Conservation (phyloP, 164 flowering plant genomes). For the Liriodendron chinense region DNA sequence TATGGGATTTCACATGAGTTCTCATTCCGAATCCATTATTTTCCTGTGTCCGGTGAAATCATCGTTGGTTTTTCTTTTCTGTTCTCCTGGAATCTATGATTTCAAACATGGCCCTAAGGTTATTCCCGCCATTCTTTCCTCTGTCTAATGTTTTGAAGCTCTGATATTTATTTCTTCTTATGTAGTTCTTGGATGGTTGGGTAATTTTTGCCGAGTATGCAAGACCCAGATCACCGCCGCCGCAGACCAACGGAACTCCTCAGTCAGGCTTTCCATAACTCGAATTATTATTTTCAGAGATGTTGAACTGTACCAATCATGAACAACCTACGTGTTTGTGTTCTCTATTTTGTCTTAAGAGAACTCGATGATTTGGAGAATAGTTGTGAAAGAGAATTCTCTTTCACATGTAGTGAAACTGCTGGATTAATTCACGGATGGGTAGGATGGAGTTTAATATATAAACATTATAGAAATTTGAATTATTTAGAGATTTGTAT, state of each 20-base stretch:
- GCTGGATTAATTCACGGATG: too few species aligned
- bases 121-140: not conserved
- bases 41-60: too few species aligned
- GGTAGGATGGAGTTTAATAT: too few species aligned
- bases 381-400: not conserved
- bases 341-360: not conserved
- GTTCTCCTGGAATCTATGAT: too few species aligned
- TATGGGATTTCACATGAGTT: too few species aligned
- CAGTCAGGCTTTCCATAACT: constrained; percentile 28
- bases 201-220: constrained; percentile 59
- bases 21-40: too few species aligned
- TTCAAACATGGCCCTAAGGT: too few species aligned
- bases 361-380: not conserved
- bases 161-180: constrained; percentile 1
- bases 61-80: too few species aligned
- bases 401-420: too few species aligned
- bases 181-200: constrained; percentile 58
- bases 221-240: constrained; percentile 45
- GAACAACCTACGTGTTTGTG: not conserved
- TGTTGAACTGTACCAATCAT: not conserved
- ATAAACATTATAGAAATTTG: too few species aligned
- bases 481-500: too few species aligned
- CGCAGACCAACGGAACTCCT: constrained; percentile 19
- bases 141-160: not conserved
- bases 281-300: not conserved